These are phyloP conservation scores for Dendrostoma leiphaemia DNA, from an alignment of 2,329 filamentous ascomycete species.

Conservation along the genomic window DNA sequence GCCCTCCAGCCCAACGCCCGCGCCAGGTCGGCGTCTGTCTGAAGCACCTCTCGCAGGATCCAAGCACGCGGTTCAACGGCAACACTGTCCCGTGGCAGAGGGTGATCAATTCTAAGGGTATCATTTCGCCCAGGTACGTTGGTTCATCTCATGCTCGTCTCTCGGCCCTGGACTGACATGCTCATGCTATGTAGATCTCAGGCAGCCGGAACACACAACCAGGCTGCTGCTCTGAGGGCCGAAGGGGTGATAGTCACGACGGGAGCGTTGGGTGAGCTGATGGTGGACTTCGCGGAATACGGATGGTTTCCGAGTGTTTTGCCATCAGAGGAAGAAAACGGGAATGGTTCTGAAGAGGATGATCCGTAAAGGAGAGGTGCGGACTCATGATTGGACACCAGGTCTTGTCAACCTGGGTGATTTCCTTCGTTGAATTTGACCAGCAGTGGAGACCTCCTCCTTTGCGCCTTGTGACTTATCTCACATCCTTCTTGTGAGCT, in stretches of 20 bases:
- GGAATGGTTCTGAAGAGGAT: slow-evolving; percentile 25
- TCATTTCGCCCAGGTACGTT: slow-evolving; percentile 75
- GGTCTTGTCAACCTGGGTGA: no score
- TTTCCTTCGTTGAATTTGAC: no score
- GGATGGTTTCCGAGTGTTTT: slow-evolving; percentile 55
- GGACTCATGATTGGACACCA: no score
- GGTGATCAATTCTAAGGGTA: slow-evolving; percentile 83
- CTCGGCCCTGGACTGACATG: no score
- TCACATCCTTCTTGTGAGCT: no score
- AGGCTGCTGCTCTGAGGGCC: slow-evolving; percentile 47
- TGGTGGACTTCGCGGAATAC: slow-evolving; percentile 48
- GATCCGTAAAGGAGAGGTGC: slow-evolving; percentile 20
- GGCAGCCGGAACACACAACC: slow-evolving; percentile 45
- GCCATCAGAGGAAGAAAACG: slow-evolving; percentile 39
- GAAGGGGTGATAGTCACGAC: slow-evolving; percentile 53
- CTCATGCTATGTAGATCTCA: slow-evolving; percentile 39
- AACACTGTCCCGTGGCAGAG: slow-evolving; percentile 91
- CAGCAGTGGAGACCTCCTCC: no score
- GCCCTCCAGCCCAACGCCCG: slow-evolving; percentile 68
- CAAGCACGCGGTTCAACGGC: slow-evolving; percentile 60
- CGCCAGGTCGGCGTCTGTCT: slow-evolving; percentile 89
- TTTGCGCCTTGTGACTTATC: no score
- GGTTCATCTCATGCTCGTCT: not conserved
- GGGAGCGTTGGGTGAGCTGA: slow-evolving; percentile 49
- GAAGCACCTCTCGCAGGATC: slow-evolving; percentile 71